These are phyloP conservation scores for Grosmannia serpens DNA, from an alignment of 2,329 filamentous ascomycete genomes.

Conservation along the genomic window DNA sequence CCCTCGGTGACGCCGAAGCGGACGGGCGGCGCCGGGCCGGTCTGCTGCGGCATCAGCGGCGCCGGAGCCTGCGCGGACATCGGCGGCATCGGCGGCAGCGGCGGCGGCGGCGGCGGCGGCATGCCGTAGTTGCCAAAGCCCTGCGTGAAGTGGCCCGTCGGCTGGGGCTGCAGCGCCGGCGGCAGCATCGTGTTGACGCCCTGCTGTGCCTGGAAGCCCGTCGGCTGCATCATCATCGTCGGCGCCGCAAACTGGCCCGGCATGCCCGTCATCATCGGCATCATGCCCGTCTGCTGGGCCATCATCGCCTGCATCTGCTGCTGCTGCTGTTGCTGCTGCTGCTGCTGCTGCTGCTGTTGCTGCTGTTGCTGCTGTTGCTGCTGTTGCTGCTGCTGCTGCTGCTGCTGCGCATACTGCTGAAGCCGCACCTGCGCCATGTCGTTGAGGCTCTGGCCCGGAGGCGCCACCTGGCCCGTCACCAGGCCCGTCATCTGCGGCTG, in stretches of 20 bases:
- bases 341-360: conserved; percentile 53
- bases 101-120: conserved; percentile 39
- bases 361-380: conserved; percentile 35
- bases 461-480: conserved; percentile 45
- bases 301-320: conserved; percentile 26
- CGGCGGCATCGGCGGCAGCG: conserved; percentile 44
- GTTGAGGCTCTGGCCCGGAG: conserved; percentile 64
- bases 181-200: conserved; percentile 26
- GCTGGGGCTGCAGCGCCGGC: conserved; percentile 60
- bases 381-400: conserved; percentile 38
- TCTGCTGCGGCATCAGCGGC: conserved; percentile 65
- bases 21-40: conserved; percentile 75
- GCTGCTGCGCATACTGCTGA: conserved; percentile 34
- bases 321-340: conserved; percentile 23
- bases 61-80: conserved; percentile 43
- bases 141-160: conserved; percentile 51
- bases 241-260: conserved; percentile 16
- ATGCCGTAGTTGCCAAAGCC: conserved; percentile 25
- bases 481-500: conserved; percentile 78
- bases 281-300: conserved; percentile 25
- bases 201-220: conserved; percentile 43
- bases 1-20: conserved; percentile 71
- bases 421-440: conserved; percentile 58
- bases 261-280: conserved; percentile 34
- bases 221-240: conserved; percentile 48